Evolutionary conservation across 768 basidiomycete genomes (phyloP), one percentile per base, ranked within the genome.

Genomic region (Pleurotus djamor): DNA sequence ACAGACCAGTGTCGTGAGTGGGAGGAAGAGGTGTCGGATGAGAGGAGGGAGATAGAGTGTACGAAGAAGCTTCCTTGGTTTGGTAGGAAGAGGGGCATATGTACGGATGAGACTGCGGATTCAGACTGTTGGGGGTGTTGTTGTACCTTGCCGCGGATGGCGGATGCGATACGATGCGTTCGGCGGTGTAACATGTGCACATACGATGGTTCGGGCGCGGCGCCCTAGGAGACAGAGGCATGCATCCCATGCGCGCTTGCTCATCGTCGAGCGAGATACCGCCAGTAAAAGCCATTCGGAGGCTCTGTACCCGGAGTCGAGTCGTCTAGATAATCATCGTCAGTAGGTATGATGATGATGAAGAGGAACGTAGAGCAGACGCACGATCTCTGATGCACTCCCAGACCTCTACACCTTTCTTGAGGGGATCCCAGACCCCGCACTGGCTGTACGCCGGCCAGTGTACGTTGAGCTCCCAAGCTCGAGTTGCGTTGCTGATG

Each of bases 371-470:
- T 41, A 32, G 54, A 62, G 38, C 54, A 50, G 51, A 81, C 86
- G 72, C 71, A 90, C 89, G 89, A 65, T 83, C 81, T 70, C 77
- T 72, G 57, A 89, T 75, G 68, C 89, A 91, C 66, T 91, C 88
- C 88, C 88, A 91, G 57, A 91, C 81, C 58, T 89, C 86, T 44
- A 91, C 89, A 32, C 86, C 83, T 43, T 83, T 81, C 55, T 83
- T 78, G 70, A 79, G 81, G 21, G 82, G 72, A 71, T 90, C 85
- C 88, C 88, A 91, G 12, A 86, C 78, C 57, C 84, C 84, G 69
- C 89, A 90, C 67, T 91, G 89, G 60, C 83, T 83, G 68, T 82
- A 79, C 47, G 85, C 63, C 21, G 78, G 65, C 88, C 88, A 91
- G 69, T 85, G 75, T 44, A 86, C 75, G 68, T 87, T 85, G 66